phyloP scores from a whole-genome alignment of 2,329 filamentous ascomycete genomes.

The Ophiocordyceps camponoti-leonardi region DNA sequence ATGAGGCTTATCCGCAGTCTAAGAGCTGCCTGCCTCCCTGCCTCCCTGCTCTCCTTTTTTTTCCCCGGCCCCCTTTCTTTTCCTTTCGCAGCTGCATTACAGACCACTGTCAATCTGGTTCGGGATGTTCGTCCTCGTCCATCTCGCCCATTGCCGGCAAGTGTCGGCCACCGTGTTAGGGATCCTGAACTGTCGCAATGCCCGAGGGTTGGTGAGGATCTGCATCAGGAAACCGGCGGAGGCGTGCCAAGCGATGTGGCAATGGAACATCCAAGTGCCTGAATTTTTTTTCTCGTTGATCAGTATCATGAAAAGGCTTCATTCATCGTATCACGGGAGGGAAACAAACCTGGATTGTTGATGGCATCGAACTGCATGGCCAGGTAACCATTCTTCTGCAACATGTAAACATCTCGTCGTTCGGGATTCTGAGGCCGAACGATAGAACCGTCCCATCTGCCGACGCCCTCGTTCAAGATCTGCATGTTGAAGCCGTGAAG shows the following conservation, averaged over 20 bases:
- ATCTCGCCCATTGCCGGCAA: conserved; percentile 32
- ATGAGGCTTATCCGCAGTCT: too few relatives aligned
- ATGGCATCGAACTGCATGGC: conserved; percentile 32
- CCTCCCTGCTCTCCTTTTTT: too few relatives aligned
- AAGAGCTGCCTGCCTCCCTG: too few relatives aligned
- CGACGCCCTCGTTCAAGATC: conserved; percentile 36
- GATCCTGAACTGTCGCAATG: conserved; percentile 21
- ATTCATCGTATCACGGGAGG: too few relatives aligned
- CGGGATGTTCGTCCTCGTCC: conserved; percentile 27
- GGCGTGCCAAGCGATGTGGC: conserved; percentile 39
- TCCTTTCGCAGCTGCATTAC: too few relatives aligned
- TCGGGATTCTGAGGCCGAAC: conserved; percentile 28
- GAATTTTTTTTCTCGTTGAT: too few relatives aligned
- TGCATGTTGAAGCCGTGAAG: conserved; percentile 58
- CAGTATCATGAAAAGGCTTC: not conserved
- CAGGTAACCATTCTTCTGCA: conserved; percentile 25
- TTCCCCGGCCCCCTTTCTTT: too few relatives aligned
- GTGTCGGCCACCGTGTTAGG: conserved; percentile 31
- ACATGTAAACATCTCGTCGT: conserved; percentile 32
- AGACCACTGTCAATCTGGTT: conserved; percentile 38
- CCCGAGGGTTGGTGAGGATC: conserved; percentile 26
- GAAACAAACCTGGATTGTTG: conserved; percentile 25
- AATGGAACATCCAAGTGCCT: conserved; percentile 33
- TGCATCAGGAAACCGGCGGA: conserved; percentile 33
- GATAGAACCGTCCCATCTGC: conserved; percentile 26